Evolutionary conservation across 1,284 basidiomycete genomes (phyloP).

Genomic region (Ustilago bromivora): DNA sequence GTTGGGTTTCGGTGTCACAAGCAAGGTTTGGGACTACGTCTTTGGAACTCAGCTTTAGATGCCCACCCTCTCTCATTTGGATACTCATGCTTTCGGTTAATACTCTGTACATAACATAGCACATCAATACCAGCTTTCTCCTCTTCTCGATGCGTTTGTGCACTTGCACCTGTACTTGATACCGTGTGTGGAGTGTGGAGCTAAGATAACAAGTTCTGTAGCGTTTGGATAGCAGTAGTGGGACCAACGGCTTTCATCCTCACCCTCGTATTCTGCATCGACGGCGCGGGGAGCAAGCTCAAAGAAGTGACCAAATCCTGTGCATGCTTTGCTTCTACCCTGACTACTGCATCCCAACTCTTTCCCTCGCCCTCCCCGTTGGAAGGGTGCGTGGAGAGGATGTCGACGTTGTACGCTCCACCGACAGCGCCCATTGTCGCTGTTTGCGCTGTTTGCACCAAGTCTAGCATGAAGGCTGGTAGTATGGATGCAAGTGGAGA

Average conservation of each 20-base stretch:
- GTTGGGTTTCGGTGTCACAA: constrained; percentile 95
- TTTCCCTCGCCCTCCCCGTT: background rate
- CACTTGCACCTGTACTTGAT: background rate
- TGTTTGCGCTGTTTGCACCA: constrained; percentile 36
- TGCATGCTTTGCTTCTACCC: constrained; percentile 23
- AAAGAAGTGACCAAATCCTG: constrained; percentile 33
- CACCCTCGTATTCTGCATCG: constrained; percentile 2
- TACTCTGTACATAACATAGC: background rate
- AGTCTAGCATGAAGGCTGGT: constrained; percentile 22
- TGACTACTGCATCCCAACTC: constrained; percentile 26
- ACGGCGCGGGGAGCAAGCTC: constrained; percentile 25
- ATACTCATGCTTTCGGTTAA: background rate
- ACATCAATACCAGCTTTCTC: background rate
- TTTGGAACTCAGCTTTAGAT: constrained; percentile 78
- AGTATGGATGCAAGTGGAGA: constrained; percentile 7
- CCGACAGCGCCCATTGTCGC: constrained; percentile 41
- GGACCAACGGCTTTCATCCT: constrained; percentile 34
- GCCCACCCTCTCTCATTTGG: background rate
- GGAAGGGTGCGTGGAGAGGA: constrained; percentile 37
- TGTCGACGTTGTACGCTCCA: constrained; percentile 48
- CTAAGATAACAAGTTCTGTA: constrained; percentile 15
- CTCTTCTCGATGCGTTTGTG: background rate
- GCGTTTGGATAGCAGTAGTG: constrained; percentile 28
- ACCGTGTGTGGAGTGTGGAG: background rate
- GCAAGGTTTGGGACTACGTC: constrained; percentile 93